These are phyloP conservation scores for Metschnikowia reukaufii DNA, from an alignment of 805 yeast species.

Conservation along the genomic window DNA sequence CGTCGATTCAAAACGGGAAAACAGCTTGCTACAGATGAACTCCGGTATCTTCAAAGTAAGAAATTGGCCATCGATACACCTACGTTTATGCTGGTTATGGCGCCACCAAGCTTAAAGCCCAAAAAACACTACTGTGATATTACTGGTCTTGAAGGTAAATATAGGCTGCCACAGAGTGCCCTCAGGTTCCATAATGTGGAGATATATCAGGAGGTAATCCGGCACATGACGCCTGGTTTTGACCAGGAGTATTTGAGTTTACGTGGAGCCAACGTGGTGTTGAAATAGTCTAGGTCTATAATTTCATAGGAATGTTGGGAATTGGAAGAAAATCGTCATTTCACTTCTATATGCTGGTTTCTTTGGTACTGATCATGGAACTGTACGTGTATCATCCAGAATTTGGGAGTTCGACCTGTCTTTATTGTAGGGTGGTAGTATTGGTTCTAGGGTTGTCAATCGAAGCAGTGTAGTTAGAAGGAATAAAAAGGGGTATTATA, in stretches of 20 bases:
- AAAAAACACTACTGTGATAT: constrained; percentile 86
- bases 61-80: constrained; percentile 50
- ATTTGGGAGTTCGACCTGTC: no score
- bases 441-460: no score
- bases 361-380: no score
- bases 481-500: no score
- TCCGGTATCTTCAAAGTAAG: constrained; percentile 54
- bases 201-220: constrained; percentile 69
- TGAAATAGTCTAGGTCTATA: constrained; percentile 40
- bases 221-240: constrained; percentile 81
- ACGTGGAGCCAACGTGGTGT: constrained; percentile 83
- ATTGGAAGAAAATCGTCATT: no score
- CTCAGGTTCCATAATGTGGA: constrained; percentile 81
- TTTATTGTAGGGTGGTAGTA: no score
- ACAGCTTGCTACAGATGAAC: constrained; percentile 77
- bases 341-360: no score
- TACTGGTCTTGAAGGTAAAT: constrained; percentile 80
- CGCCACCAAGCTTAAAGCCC: constrained; percentile 87
- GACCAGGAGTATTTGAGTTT: constrained; percentile 90
- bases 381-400: no score
- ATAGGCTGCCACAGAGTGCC: constrained; percentile 72
- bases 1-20: constrained; percentile 72
- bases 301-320: not conserved
- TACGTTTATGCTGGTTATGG: constrained; percentile 68
- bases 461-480: no score